Evolutionary conservation across 2,329 filamentous ascomycete species (phyloP).

Genomic region (Zelopaecilomyces penicillatus): DNA sequence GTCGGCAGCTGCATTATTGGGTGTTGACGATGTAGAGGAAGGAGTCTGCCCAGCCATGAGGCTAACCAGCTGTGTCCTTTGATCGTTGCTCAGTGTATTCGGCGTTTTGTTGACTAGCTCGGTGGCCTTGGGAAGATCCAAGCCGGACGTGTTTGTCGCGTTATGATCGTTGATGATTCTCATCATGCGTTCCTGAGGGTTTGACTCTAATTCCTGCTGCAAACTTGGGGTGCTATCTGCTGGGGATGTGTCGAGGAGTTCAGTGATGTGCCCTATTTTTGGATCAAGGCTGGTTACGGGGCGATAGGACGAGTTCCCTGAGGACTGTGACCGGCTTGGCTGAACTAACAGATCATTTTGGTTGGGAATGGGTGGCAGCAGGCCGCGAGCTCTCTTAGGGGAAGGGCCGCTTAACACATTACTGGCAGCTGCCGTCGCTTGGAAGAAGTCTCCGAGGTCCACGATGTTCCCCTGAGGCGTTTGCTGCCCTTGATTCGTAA

Average conservation of each 20-base stretch:
- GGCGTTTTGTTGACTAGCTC: slow-evolving; percentile 46
- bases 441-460: slow-evolving; percentile 51
- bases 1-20: slow-evolving; percentile 13
- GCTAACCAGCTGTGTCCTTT: slow-evolving; percentile 50
- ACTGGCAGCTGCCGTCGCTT: slow-evolving; percentile 33
- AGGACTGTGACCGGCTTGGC: slow-evolving; percentile 20
- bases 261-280: slow-evolving; percentile 51
- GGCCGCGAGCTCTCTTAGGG: slow-evolving; percentile 43
- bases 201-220: slow-evolving; percentile 47
- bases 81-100: slow-evolving; percentile 46
- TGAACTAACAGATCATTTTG: slow-evolving; percentile 19
- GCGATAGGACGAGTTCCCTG: slow-evolving; percentile 20
- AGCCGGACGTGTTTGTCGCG: slow-evolving; percentile 38
- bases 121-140: slow-evolving; percentile 44
- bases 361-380: slow-evolving; percentile 46
- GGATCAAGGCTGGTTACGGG: slow-evolving; percentile 24
- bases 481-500: slow-evolving; percentile 47
- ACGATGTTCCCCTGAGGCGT: slow-evolving; percentile 49
- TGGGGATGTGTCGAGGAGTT: slow-evolving; percentile 47
- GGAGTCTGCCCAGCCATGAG: slow-evolving; percentile 45
- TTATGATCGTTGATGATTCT: slow-evolving; percentile 58
- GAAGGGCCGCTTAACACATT: slow-evolving; percentile 29
- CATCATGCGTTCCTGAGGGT: slow-evolving; percentile 55
- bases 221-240: slow-evolving; percentile 43
- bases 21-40: slow-evolving; percentile 14